Evolutionary conservation across 768 basidiomycete species (phyloP).

Genomic region (Pleurotus eryngii): DNA sequence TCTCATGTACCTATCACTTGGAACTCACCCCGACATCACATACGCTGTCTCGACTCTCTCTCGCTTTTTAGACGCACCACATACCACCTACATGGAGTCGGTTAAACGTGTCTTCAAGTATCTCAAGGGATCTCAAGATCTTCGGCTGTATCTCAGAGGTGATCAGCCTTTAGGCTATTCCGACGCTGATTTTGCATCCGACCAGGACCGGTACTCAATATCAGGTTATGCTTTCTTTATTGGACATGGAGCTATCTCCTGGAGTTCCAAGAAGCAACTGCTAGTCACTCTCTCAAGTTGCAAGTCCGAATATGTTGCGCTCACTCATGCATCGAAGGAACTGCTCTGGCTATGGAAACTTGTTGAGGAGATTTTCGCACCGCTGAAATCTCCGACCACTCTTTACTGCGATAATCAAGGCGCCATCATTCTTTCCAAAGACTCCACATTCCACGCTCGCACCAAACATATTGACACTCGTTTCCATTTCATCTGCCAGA

Average conservation of each 20-base stretch:
- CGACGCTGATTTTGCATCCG: no score
- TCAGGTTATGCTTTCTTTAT: conserved; percentile 20
- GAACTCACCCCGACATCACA: conserved; percentile 25
- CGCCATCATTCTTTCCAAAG: background rate
- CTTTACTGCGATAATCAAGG: background rate
- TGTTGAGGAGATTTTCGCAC: no score
- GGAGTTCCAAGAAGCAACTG: conserved; percentile 13
- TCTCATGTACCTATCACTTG: conserved; percentile 23
- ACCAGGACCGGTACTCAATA: conserved; percentile 21
- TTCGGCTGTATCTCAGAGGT: conserved; percentile 13
- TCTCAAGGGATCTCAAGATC: conserved; percentile 20
- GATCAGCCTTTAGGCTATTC: background rate
- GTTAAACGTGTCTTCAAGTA: conserved; percentile 23
- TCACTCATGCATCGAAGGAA: no score
- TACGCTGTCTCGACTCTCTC: conserved; percentile 20
- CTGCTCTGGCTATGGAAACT: no score
- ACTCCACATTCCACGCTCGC: conserved; percentile 1
- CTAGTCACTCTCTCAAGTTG: conserved; percentile 15
- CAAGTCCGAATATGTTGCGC: conserved; percentile 14
- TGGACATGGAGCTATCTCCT: background rate
- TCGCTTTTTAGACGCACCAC: conserved; percentile 20
- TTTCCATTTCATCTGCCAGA: no score
- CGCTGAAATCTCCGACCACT: no score
- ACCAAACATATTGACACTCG: conserved; percentile 7
- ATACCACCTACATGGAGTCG: conserved; percentile 19